Evolutionary conservation across 169 alveolate species (phyloP).

Genomic region (Cyclospora cayetanensis): DNA sequence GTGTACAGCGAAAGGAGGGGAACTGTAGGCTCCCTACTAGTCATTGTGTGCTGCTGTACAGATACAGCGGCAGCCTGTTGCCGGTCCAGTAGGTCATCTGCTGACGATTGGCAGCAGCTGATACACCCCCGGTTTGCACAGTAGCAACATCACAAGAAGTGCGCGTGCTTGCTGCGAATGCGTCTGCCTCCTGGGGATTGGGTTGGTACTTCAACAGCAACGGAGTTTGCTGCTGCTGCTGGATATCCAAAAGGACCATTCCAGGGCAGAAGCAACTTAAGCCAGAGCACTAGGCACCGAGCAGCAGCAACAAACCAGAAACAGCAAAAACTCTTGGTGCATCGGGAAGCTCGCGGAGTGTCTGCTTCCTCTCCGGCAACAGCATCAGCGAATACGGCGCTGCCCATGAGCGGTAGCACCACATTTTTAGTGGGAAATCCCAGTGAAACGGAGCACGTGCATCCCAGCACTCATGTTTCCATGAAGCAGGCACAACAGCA

Average conservation of each 20-base stretch:
- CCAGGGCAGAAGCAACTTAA: not conserved
- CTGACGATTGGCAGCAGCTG: too few relatives aligned
- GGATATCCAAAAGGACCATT: not conserved
- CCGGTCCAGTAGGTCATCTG: not conserved
- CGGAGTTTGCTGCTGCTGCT: conserved; percentile 20
- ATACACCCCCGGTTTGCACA: not conserved
- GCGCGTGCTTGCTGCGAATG: not conserved
- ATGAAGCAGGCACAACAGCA: not conserved
- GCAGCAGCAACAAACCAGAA: not conserved
- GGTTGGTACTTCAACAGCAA: not conserved
- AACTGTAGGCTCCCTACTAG: too few relatives aligned
- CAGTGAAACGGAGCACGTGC: too few relatives aligned
- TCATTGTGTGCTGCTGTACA: not conserved
- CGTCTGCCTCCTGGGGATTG: not conserved
- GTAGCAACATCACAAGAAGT: not conserved
- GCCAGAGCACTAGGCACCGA: not conserved
- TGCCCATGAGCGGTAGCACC: too few relatives aligned
- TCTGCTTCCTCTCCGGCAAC: not conserved
- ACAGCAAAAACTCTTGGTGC: not conserved
- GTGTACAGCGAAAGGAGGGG: too few relatives aligned
- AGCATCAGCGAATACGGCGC: not conserved
- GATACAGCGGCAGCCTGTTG: not conserved
- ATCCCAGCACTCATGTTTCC: not conserved
- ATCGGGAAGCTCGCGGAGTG: not conserved
- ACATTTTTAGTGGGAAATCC: too few relatives aligned